Evolutionary conservation across 208 protist species (phyloP), one percentile per base, ranked within the genome.

Genomic region (Leishmania major): DNA sequence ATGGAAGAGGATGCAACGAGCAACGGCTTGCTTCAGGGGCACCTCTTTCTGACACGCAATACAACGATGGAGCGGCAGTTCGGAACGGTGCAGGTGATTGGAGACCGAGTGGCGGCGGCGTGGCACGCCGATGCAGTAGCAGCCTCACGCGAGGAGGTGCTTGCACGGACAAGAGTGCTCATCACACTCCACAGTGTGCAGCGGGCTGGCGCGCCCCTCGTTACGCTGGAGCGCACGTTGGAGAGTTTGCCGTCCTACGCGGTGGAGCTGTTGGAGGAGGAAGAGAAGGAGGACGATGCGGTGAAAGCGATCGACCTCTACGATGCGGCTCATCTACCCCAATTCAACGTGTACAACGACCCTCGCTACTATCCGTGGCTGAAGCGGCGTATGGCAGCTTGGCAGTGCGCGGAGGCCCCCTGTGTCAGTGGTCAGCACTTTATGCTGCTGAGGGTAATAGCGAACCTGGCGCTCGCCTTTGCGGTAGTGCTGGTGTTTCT

Each of bases 361-460:
- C 85, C 88, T 17, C 83, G 81, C 28, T 81, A 89, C 51, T 88
- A 84, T 51, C 86, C 88, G 22, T 83, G 77, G 77, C 51, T 89
- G 53, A 91, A 91, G 81, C 79, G 79, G 72, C 80, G 66, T 28
- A 59, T 81, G 25, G 45, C 84, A 35, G 77, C 80, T 59, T 75
- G 72, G 51, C 62, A 84, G 35, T 91, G 88, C 60, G 77, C 77
- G 22, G 88, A 89, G 70, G 73, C 86, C 13, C 85, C 85, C 28
- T 91, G 88, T 49, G 57, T 82, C 10, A 77, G 69, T 15, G 86
- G 88, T 1, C 82, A 87, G 78, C 43, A 45, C 66, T 83, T 85
- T 53, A 83, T 88, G 80, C 71, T 90, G 47, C 47, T 87, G 28
- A 80, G 75, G 59, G 37, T 88, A n/a, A n/a, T 81, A 19, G 70